Evolutionary conservation across 768 basidiomycete genomes (phyloP), one percentile per base, ranked within the genome.

Genomic region (Lyophyllum semitale): DNA sequence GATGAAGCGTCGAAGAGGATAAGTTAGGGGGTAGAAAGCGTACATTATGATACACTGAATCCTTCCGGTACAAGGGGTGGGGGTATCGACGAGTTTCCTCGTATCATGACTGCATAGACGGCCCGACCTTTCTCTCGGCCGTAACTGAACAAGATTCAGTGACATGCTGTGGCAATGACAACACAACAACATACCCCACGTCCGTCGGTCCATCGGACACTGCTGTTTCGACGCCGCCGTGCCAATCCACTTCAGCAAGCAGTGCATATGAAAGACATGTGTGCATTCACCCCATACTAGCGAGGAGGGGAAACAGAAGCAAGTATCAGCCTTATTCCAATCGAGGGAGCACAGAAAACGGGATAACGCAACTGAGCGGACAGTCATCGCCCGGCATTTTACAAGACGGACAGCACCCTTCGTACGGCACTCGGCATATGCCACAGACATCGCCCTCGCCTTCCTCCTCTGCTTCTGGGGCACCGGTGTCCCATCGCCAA

Each of bases 211-310:
- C 93, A 99, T 95, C n/a, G 97, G 97, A 77, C 97, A 99, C 62
- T 95, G 93, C 62, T 90, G 88, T 69, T 98, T 98, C 32, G 91
- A 95, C 13, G 91, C 85, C 4, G 84, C 75, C 0, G 95, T 95
- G 3, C 87, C 87, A 56, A 98, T 84, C 97, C 97, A 99, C 70
- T 98, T 97, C 59, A 96, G 79, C 12, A 99, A 74, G 72, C 96
- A 98, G 69, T 99, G 96, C 93, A 98, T 95, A 68, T 99, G 97
- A 66, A 98, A 99, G 54, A 97, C 87, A 68, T 98, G 97, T 6
- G 87, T 93, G 67, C 96, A 99, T 73, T 97, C 88, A 30, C 97
- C 97, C 93, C 95, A 98, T 51, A 98, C 96, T 98, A 60, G 38
- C 38, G 29, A n/a, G 32, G 25, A 53, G 43, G 29, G 29, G 29